Base-by-base conservation (phyloP, 106 monocot species). In the Acorus calamus region DNA sequence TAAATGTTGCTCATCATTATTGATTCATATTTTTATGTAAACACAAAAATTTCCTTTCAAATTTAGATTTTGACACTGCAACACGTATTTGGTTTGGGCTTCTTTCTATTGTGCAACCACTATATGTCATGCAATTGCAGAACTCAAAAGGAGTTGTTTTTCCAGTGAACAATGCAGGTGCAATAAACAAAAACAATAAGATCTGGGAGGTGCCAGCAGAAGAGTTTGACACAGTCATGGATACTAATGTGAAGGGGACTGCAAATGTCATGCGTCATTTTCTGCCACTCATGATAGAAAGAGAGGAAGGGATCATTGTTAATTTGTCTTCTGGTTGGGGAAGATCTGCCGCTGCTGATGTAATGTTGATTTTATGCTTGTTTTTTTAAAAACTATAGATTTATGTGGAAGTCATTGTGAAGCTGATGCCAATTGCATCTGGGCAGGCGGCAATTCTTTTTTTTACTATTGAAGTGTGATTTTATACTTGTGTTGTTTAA, bases 261-360 rank as follows among this genome's bases (percentile, higher is more conserved):
- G 73, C 87, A 51, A 94, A 94, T 73, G 68, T 94, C 50, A 65
- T 94, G 3, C 94, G 94, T 53, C 90, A 94, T 73, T 94, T 90
- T 57, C 8, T 94, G 9, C 94, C 94, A 43, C 79, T 90, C 11
- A 63, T 94, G 79, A 94, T 94, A 70, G 76, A 87, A 47, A 86
- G 67, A 73, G 90, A 90, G 62, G 84, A 80, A 41, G 94, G 94
- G 5, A 62, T 90, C 66, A 66, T 90, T 52, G 74, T 94, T 55
- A 94, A 94, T 71, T 66, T 90, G 44, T 94, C 94, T 44, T 94
- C 90, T 53, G 87, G 90, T 9, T 94, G 94, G 89, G 94, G 94
- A 64, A 81, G 87, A 69, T 86, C 94, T 60, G 82, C 84, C 47
- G 86, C 90, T 70, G 87, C 94, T 6, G 79, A 90, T 81, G 94